Conservation (phyloP, 202 grass and related monocot species). For the Zizania palustris region DNA sequence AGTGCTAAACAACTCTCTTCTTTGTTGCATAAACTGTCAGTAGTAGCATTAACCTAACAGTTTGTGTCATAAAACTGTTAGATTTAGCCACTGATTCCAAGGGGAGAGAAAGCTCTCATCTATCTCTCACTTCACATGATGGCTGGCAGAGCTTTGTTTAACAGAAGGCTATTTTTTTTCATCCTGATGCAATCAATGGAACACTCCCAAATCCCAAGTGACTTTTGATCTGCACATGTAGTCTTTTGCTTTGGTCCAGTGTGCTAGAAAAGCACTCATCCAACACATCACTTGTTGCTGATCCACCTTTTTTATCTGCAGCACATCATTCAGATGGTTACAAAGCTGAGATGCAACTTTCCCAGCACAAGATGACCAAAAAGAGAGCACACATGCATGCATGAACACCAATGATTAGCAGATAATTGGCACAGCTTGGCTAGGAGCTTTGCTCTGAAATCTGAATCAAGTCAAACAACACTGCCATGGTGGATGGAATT, state of each 20-base stretch:
- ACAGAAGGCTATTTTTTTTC: no score
- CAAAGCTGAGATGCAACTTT: conserved; percentile 22
- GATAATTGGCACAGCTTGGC: conserved; percentile 20
- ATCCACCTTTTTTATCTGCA: conserved; percentile 32
- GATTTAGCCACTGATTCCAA: no score
- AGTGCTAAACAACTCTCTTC: no score
- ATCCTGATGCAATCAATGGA: neutral
- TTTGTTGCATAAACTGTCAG: no score
- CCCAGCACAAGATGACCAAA: conserved; percentile 34
- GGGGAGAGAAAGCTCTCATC: no score
- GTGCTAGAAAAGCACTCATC: conserved; percentile 42
- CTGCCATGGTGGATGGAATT: neutral
- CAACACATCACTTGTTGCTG: conserved; percentile 35
- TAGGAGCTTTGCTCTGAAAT: conserved; percentile 14
- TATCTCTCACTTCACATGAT: no score
- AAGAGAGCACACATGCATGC: conserved; percentile 22
- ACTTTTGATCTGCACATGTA: conserved; percentile 10
- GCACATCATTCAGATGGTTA: neutral
- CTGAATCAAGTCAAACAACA: conserved; percentile 22
- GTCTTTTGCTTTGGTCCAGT: conserved; percentile 14
- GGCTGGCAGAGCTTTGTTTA: no score
- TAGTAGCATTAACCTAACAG: no score
- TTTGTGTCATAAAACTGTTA: no score
- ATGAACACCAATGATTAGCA: conserved; percentile 35
- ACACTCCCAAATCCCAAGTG: neutral